These are phyloP conservation scores for Triadica sebifera DNA, from an alignment of 345 rosid genomes.

Conservation along the genomic window DNA sequence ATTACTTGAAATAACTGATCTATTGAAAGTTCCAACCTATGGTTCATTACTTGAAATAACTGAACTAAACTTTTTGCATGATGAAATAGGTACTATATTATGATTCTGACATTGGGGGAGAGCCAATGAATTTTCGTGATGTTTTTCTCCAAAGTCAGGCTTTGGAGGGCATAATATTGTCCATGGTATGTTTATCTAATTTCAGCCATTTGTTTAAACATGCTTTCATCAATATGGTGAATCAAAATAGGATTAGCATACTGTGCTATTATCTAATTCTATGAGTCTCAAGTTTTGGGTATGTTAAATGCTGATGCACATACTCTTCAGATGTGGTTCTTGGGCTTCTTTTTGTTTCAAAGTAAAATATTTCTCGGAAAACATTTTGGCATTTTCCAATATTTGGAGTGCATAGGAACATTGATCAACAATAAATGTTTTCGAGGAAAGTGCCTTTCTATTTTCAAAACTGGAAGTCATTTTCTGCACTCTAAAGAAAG, in stretches of 20 bases:
- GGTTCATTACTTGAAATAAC: neutral
- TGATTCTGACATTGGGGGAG: slow-evolving; percentile 77
- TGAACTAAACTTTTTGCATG: slow-evolving; percentile 12
- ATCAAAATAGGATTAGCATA: neutral
- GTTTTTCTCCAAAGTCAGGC: slow-evolving; percentile 97
- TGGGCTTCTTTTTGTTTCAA: neutral
- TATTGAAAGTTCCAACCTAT: neutral
- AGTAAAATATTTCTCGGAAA: neutral
- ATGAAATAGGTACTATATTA: slow-evolving; percentile 68
- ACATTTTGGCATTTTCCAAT: neutral
- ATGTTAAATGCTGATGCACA: neutral
- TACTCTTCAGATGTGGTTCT: slow-evolving; percentile 11
- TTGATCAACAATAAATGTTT: neutral
- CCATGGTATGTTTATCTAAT: slow-evolving; percentile 59
- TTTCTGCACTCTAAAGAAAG: neutral
- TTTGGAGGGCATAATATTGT: slow-evolving; percentile 76
- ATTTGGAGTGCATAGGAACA: neutral
- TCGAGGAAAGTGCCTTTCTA: too few species aligned
- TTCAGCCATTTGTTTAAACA: neutral
- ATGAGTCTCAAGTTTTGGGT: neutral
- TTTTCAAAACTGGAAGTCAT: neutral
- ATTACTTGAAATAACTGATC: neutral
- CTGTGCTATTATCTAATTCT: neutral
- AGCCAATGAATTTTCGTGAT: slow-evolving; percentile 79
- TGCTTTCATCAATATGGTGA: neutral